A percentile compares a stretch with the other conserved stretches of the same genome.
Evolutionary conservation across 1,284 basidiomycete genomes (phyloP).

Genomic region (Cryptococcus neoformans): DNA sequence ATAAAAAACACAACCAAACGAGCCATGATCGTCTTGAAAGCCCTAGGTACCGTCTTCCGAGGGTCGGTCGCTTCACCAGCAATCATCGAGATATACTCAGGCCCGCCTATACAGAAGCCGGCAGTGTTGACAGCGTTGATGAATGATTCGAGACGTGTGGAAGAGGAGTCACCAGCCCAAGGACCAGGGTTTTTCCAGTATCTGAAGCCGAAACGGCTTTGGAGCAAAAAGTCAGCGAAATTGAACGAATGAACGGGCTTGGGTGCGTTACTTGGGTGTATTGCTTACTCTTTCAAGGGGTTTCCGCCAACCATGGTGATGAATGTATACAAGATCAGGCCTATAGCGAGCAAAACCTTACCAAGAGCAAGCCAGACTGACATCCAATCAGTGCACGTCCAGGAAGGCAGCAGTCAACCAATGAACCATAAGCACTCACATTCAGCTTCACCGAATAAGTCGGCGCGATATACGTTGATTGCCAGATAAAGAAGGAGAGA

Average conservation of each 20-base stretch:
- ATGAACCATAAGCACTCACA: constrained; percentile 9
- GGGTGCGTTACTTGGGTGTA: neutral
- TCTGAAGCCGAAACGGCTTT: constrained; percentile 15
- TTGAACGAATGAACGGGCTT: neutral
- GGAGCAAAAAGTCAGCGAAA: neutral
- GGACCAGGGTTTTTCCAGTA: constrained; percentile 18
- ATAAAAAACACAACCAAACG: constrained; percentile 42
- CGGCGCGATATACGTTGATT: constrained; percentile 49
- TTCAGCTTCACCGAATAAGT: constrained; percentile 38
- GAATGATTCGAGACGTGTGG: constrained; percentile 12
- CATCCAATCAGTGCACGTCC: neutral
- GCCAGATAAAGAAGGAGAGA: constrained; percentile 45
- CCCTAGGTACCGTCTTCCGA: constrained; percentile 31
- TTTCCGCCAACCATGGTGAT: constrained; percentile 22
- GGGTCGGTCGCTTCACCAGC: constrained; percentile 26
- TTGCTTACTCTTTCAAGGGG: constrained; percentile 15
- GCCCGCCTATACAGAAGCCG: constrained; percentile 16
- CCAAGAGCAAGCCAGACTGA: constrained; percentile 35
- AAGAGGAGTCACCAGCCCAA: constrained; percentile 11
- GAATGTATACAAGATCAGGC: constrained; percentile 59
- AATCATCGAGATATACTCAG: constrained; percentile 31
- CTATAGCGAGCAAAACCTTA: constrained; percentile 34
- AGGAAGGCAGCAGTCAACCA: too few species aligned
- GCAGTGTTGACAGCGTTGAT: constrained; percentile 37
- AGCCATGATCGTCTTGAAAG: constrained; percentile 32